Conservation (phyloP, 1,284 basidiomycete species). For the Irpex sp. region DNA sequence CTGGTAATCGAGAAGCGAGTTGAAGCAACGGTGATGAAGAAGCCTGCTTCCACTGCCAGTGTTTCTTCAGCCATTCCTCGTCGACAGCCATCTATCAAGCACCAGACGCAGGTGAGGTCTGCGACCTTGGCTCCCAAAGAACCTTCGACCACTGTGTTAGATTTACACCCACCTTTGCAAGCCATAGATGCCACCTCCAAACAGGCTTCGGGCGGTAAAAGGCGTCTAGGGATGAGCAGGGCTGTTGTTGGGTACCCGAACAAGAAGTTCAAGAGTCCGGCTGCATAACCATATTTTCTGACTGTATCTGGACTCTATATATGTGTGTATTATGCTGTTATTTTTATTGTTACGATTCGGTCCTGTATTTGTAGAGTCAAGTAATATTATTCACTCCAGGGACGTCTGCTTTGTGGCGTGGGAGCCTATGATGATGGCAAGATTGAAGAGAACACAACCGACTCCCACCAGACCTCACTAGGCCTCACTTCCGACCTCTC, state of each 20-base stretch:
- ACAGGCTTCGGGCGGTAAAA: conserved; percentile 35
- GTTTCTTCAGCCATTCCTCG: too few relatives aligned
- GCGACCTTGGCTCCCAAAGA: too few relatives aligned
- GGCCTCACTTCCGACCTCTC: too few relatives aligned
- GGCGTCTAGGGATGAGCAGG: conserved; percentile 59
- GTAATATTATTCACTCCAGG: too few relatives aligned
- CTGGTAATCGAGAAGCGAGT: background rate
- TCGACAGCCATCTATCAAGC: too few relatives aligned
- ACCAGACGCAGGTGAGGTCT: too few relatives aligned
- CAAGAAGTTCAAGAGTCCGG: conserved; percentile 61
- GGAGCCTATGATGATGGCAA: too few relatives aligned
- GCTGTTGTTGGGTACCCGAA: conserved; percentile 50
- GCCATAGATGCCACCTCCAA: conserved; percentile 7
- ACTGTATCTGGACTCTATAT: background rate
- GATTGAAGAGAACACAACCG: too few relatives aligned
- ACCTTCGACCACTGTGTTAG: too few relatives aligned
- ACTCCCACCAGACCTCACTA: too few relatives aligned
- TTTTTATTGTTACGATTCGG: background rate
- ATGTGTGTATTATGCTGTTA: background rate
- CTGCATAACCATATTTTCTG: background rate
- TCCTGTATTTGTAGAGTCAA: background rate
- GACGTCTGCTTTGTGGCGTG: too few relatives aligned
- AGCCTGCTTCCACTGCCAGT: background rate
- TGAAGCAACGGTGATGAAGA: background rate
- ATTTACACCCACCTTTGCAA: background rate